These are phyloP conservation scores for Pezicula neosporulosa DNA, from an alignment of 2,329 filamentous ascomycete genomes.

Conservation along the genomic window DNA sequence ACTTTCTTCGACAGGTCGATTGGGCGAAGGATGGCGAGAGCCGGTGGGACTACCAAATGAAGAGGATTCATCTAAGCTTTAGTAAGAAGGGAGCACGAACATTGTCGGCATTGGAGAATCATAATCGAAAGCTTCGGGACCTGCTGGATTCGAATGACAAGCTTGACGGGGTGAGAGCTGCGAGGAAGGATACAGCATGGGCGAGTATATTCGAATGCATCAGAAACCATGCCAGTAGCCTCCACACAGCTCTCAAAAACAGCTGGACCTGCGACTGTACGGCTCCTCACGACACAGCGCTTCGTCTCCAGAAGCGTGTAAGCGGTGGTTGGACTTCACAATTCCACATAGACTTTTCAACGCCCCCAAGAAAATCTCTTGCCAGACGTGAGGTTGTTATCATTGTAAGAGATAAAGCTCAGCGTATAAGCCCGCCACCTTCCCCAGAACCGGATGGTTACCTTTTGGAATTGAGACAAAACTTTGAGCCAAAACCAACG, in stretches of 20 bases:
- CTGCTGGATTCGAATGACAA: constrained; percentile 16
- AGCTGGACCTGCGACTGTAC: constrained; percentile 20
- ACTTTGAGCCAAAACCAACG: constrained; percentile 8
- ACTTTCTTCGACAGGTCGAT: constrained; percentile 12
- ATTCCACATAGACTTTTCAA: constrained; percentile 12
- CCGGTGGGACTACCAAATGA: constrained; percentile 20
- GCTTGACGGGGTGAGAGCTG: constrained; percentile 11
- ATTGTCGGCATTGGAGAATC: constrained; percentile 12
- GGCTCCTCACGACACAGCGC: constrained; percentile 10
- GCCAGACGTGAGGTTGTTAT: background rate
- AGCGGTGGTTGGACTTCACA: constrained; percentile 12
- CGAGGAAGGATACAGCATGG: constrained; percentile 16
- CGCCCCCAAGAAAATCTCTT: background rate
- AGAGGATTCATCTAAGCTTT: constrained; percentile 19
- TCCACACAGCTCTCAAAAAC: constrained; percentile 17
- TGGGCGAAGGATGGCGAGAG: constrained; percentile 17
- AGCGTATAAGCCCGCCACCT: background rate
- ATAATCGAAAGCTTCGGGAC: constrained; percentile 16
- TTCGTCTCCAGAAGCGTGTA: constrained; percentile 16
- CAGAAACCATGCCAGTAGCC: constrained; percentile 14
- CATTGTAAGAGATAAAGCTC: background rate
- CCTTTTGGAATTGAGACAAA: constrained; percentile 7
- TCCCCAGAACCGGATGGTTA: background rate
- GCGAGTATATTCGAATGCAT: constrained; percentile 19
- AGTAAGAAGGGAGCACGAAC: constrained; percentile 15